Conservation (phyloP, 2,329 filamentous ascomycete species). For the Exserohilum turcica region DNA sequence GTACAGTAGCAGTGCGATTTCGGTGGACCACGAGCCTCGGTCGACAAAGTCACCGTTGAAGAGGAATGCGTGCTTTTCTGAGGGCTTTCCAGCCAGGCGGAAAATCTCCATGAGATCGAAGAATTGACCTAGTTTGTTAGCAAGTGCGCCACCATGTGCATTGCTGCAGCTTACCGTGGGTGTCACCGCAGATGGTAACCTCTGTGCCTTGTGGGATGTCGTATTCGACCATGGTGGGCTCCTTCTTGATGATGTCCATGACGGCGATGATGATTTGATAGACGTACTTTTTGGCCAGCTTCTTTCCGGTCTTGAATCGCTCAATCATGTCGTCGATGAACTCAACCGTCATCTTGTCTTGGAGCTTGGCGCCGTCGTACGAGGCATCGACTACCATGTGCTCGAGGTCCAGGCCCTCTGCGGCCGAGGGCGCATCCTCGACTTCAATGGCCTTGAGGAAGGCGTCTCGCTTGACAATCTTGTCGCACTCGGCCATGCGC, state of each 20-base stretch:
- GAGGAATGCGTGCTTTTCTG: constrained; percentile 86
- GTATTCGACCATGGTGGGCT: constrained; percentile 96
- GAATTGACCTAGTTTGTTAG: constrained; percentile 75
- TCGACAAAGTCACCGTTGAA: constrained; percentile 99
- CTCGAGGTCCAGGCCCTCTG: constrained; percentile 87
- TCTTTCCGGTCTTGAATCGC: constrained; percentile 87
- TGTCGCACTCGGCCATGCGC: constrained; percentile 91
- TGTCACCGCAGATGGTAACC: constrained; percentile 95
- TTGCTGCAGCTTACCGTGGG: constrained; percentile 70
- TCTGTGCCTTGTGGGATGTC: constrained; percentile 76
- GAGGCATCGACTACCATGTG: constrained; percentile 78
- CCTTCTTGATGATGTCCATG: constrained; percentile 86
- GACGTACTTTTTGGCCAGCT: constrained; percentile 93
- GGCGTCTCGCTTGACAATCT: constrained; percentile 86
- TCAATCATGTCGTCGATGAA: constrained; percentile 98
- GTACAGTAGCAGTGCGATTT: constrained; percentile 91
- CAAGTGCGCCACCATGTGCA: not conserved
- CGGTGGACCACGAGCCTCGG: constrained; percentile 96
- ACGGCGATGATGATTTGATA: constrained; percentile 94
- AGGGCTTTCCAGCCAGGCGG: constrained; percentile 82
- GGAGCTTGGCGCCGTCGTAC: constrained; percentile 84
- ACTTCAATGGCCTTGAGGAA: constrained; percentile 96
- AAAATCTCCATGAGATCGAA: constrained; percentile 98
- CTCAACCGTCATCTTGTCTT: constrained; percentile 87
- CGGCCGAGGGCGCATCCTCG: constrained; percentile 86